Conservation (phyloP, 768 basidiomycete species). For the Tephrocybe rancida region DNA sequence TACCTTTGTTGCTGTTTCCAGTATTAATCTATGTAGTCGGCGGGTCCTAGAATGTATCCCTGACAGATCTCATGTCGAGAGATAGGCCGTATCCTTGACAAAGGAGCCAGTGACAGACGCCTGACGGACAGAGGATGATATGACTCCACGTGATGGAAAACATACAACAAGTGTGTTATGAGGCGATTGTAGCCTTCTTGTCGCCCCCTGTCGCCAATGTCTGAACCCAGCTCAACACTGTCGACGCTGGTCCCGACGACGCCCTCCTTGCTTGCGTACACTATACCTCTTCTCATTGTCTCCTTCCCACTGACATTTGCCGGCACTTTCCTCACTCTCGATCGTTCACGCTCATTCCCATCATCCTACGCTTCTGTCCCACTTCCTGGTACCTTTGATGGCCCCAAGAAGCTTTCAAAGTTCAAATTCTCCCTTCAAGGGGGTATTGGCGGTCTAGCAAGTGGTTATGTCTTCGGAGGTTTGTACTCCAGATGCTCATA, state of each 20-base stretch:
- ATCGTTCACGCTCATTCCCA: constrained; percentile 66
- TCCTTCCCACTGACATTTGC: constrained; percentile 62
- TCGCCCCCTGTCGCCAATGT: constrained; percentile 19
- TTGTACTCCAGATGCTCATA: constrained; percentile 22
- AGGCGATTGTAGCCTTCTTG: background rate
- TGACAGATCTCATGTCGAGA: no score
- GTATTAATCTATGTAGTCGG: no score
- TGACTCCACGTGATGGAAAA: background rate
- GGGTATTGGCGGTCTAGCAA: constrained; percentile 61
- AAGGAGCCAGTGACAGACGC: no score
- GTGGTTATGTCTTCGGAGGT: constrained; percentile 66
- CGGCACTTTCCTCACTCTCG: constrained; percentile 74
- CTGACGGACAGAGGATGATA: no score
- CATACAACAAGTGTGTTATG: background rate
- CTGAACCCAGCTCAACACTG: constrained; percentile 23
- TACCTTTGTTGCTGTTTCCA: no score
- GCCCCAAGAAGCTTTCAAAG: constrained; percentile 29
- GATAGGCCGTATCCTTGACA: no score
- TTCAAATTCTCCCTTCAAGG: constrained; percentile 52
- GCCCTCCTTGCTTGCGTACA: constrained; percentile 55
- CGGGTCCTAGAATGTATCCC: no score
- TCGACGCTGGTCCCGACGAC: constrained; percentile 48
- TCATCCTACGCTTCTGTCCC: constrained; percentile 38
- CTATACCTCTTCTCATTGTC: constrained; percentile 59
- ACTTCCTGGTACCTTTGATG: constrained; percentile 34